Percentiles rank a stretch among this genome's conserved stretches.
phyloP scores from a whole-genome alignment of 139 green algal species.

The Coelastrella sp. region DNA sequence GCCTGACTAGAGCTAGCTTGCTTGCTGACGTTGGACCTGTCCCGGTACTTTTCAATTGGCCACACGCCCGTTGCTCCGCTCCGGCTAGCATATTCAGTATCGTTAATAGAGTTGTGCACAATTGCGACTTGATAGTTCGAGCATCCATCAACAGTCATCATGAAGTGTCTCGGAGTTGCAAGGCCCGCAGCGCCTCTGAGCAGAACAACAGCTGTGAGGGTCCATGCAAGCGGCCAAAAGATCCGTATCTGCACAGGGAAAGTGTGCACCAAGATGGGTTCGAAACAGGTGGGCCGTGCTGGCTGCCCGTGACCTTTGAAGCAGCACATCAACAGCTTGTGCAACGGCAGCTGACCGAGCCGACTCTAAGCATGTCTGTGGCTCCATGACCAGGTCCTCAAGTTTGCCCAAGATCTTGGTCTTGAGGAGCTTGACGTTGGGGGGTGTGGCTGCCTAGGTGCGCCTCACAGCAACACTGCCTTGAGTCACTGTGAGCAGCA shows the following conservation, averaged over 20 bases:
- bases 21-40: neutral
- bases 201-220: neutral
- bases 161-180: neutral
- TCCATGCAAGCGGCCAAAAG: neutral
- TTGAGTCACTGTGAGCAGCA: neutral
- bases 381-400: constrained; percentile 5
- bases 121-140: too few relatives aligned
- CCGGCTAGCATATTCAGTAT: too few relatives aligned
- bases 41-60: too few relatives aligned
- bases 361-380: neutral
- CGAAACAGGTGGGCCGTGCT: constrained; percentile 52
- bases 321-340: neutral
- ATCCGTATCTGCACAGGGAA: constrained; percentile 63
- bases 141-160: neutral
- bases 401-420: constrained; percentile 58
- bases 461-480: neutral
- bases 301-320: neutral
- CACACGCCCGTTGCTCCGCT: too few relatives aligned
- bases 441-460: constrained; percentile 60
- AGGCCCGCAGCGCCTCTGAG: neutral
- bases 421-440: constrained; percentile 51
- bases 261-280: constrained; percentile 70
- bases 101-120: too few relatives aligned
- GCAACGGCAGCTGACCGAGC: neutral
- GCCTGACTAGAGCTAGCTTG: neutral